These are phyloP conservation scores for Beauveria sp. DNA, from an alignment of 2,329 filamentous ascomycete genomes.

Conservation along the genomic window DNA sequence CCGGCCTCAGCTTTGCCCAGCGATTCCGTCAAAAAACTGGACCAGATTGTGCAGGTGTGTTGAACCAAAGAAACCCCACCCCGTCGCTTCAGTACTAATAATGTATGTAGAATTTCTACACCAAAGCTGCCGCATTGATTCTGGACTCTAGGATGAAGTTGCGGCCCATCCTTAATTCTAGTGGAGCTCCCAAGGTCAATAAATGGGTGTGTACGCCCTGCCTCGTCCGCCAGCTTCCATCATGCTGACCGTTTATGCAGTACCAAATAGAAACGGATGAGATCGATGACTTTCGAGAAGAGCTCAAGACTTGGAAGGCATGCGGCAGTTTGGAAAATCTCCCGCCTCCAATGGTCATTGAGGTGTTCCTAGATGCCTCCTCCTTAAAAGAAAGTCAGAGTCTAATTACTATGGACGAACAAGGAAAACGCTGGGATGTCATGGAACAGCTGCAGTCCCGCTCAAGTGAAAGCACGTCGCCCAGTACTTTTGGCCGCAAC, in stretches of 20 bases:
- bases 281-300: constrained; percentile 76
- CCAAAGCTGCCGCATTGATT: constrained; percentile 78
- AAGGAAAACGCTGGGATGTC: constrained; percentile 89
- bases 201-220: constrained; percentile 64
- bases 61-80: neutral
- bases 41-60: constrained; percentile 82
- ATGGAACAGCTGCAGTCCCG: constrained; percentile 67
- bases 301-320: constrained; percentile 72
- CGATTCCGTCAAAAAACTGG: constrained; percentile 71
- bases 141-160: constrained; percentile 73
- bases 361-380: constrained; percentile 79
- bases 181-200: constrained; percentile 55
- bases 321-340: constrained; percentile 69
- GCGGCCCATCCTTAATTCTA: constrained; percentile 36
- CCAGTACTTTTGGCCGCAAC: constrained; percentile 35
- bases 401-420: constrained; percentile 78
- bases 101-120: constrained; percentile 71
- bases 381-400: constrained; percentile 76
- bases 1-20: constrained; percentile 43
- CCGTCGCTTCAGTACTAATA: neutral
- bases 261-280: constrained; percentile 95
- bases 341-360: constrained; percentile 79
- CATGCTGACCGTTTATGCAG: constrained; percentile 37
- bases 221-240: neutral
- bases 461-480: constrained; percentile 39